Base-by-base conservation (phyloP, 2,329 filamentous ascomycete species). In the Shiraia bambusicola region DNA sequence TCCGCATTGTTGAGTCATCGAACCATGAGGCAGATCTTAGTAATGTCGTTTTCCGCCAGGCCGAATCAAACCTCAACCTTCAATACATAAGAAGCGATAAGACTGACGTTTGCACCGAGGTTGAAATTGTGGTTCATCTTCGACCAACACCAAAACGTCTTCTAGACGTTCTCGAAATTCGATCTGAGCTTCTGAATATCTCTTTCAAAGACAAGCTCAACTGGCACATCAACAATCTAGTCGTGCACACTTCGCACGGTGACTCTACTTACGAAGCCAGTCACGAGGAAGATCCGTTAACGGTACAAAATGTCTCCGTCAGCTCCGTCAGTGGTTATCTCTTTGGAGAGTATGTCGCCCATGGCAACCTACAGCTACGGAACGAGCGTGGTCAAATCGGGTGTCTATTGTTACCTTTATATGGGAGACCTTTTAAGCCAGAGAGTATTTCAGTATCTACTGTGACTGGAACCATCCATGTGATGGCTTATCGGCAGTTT, bases 161-260 rank as follows among this genome's bases (percentile, higher is more conserved):
- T n/a, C n/a, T n/a, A n/a, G n/a, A n/a, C n/a, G 10, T 24, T 31
- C 45, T 53, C 27, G 39, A 53, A 2, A 41, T 53, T 10, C 40
- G 33, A 28, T 41, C 44, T 13, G 28, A 31, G 34, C 15, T 42
- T 16, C 30, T 53, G 22, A 39, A 48, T 30, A 47, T 53, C 28
- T 24, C 11, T 12, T 37, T 48, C 27, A 16, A 43, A 7, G 36
- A 31, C 33, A 13, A 13, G 6, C 45, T 53, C n/a, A 33, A 34
- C 30, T 50, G 47, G 50, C 34, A 53, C 16, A 41, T 53, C 31
- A 45, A 42, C 42, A 53, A 48, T 35, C 31, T 53, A 27, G 9
- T 39, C 25, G 33, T 35, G 26, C 44, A 53, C 28, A 50, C 50
- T 28, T 46, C 40, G 24, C 34, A 50, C 28, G 50, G 47, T 7